Conservation (phyloP, 1,139 yeast species). For the Pichiaceae sp. region DNA sequence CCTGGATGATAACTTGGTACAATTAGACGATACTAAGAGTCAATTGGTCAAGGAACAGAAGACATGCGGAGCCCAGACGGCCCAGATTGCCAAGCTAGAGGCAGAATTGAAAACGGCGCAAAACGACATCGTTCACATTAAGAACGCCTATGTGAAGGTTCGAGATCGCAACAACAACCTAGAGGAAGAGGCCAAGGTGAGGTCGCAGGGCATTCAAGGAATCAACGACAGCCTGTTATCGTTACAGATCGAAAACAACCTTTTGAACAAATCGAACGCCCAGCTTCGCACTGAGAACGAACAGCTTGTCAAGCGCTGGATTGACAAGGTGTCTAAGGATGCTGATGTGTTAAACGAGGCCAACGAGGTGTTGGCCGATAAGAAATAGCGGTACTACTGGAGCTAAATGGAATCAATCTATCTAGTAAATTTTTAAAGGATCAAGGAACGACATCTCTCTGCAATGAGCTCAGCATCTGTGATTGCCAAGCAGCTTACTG, state of each 20-base stretch:
- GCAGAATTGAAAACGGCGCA: background rate
- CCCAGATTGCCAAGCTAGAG: background rate
- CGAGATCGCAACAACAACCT: slow-evolving; percentile 28
- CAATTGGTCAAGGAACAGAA: slow-evolving; percentile 3
- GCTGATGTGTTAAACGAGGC: slow-evolving; percentile 55
- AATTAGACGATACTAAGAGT: background rate
- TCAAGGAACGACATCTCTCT: background rate
- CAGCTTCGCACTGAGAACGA: slow-evolving; percentile 41
- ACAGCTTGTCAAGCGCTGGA: slow-evolving; percentile 50
- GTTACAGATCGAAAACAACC: slow-evolving; percentile 61
- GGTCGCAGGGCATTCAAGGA: slow-evolving; percentile 47
- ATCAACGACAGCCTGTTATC: slow-evolving; percentile 68
- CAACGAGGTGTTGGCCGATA: slow-evolving; percentile 34
- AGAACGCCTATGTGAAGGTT: slow-evolving; percentile 21
- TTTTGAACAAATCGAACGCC: slow-evolving; percentile 38
- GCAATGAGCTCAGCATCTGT: slow-evolving; percentile 4
- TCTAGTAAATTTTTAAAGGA: no score
- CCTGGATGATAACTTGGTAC: background rate
- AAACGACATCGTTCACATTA: background rate
- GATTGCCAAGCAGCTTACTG: slow-evolving; percentile 8
- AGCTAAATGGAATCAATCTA: no score
- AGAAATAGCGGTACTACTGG: no score
- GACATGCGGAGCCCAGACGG: slow-evolving; percentile 8
- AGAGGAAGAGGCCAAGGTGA: slow-evolving; percentile 42
- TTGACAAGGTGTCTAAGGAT: slow-evolving; percentile 46